phyloP scores from a whole-genome alignment of 2,329 filamentous ascomycete genomes.

The Bipolaris bicolor region DNA sequence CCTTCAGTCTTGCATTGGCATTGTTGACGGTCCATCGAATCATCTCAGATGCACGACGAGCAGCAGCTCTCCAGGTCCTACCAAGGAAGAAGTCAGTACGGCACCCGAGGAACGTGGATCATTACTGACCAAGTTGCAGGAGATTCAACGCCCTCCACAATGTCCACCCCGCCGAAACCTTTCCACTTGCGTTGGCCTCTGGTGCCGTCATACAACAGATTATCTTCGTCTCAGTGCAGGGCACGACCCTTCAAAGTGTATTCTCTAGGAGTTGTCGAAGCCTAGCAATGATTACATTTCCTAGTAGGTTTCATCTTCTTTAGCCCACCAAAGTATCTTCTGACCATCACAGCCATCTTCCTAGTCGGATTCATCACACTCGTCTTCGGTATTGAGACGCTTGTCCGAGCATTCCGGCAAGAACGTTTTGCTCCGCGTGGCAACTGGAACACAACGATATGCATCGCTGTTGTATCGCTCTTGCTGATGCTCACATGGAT shows the following conservation, averaged over 20 bases:
- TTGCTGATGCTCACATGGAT: conserved; percentile 64
- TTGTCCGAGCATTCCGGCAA: conserved; percentile 61
- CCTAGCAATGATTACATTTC: conserved; percentile 47
- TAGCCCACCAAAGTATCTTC: background rate
- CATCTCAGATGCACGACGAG: conserved; percentile 47
- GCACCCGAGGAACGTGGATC: background rate
- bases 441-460: conserved; percentile 66
- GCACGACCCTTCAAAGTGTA: conserved; percentile 46
- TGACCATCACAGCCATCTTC: conserved; percentile 63
- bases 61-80: conserved; percentile 39
- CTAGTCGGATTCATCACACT: conserved; percentile 70
- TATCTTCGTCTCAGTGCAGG: conserved; percentile 49
- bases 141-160: conserved; percentile 45
- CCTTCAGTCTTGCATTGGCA: conserved; percentile 46
- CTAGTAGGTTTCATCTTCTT: conserved; percentile 38
- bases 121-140: conserved; percentile 32
- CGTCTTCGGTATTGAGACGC: conserved; percentile 68
- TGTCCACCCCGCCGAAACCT: conserved; percentile 50
- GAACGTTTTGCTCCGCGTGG: conserved; percentile 64
- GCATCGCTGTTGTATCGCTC: conserved; percentile 59
- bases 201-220: conserved; percentile 47
- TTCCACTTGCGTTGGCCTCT: conserved; percentile 49
- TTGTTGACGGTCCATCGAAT: conserved; percentile 47
- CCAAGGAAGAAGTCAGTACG: conserved; percentile 42
- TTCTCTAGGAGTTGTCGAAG: conserved; percentile 46